A percentile compares a stretch with the other conserved stretches of the same genome.
Conservation (phyloP, 805 yeast genomes). For the Pichia kluyveri region DNA sequence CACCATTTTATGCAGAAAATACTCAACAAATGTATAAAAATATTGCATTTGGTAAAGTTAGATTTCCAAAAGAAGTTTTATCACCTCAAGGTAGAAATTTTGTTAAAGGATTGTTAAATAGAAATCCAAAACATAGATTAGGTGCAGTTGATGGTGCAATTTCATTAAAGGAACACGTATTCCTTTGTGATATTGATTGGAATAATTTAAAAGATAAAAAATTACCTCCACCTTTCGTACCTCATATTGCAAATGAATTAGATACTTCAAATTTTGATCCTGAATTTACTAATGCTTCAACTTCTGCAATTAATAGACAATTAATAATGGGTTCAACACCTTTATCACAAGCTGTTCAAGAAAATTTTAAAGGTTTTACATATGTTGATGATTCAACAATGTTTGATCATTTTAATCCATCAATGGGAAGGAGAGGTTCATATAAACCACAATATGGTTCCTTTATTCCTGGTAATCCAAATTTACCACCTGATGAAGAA, state of each 20-base stretch:
- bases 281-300: conserved; percentile 88
- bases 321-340: conserved; percentile 68
- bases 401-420: conserved; percentile 62
- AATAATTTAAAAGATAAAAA: conserved; percentile 63
- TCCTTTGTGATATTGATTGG: conserved; percentile 92
- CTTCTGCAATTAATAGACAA: conserved; percentile 68
- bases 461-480: conserved; percentile 71
- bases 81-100: conserved; percentile 91
- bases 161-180: conserved; percentile 86
- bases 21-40: conserved; percentile 99
- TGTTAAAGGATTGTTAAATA: conserved; percentile 88
- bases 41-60: conserved; percentile 95
- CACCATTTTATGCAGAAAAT: conserved; percentile 96
- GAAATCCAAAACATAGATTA: conserved; percentile 91
- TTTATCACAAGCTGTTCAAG: conserved; percentile 89
- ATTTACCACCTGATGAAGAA: conserved; percentile 75
- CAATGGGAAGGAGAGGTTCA: conserved; percentile 30
- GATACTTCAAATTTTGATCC: conserved; percentile 98
- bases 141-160: conserved; percentile 90
- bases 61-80: conserved; percentile 93
- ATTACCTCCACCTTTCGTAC: conserved; percentile 94
- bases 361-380: conserved; percentile 93
- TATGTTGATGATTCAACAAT: conserved; percentile 90
- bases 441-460: conserved; percentile 46
- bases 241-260: conserved; percentile 81